Conservation (phyloP, 2,329 filamentous ascomycete genomes). For the Stagonosporopsis rhizophila region DNA sequence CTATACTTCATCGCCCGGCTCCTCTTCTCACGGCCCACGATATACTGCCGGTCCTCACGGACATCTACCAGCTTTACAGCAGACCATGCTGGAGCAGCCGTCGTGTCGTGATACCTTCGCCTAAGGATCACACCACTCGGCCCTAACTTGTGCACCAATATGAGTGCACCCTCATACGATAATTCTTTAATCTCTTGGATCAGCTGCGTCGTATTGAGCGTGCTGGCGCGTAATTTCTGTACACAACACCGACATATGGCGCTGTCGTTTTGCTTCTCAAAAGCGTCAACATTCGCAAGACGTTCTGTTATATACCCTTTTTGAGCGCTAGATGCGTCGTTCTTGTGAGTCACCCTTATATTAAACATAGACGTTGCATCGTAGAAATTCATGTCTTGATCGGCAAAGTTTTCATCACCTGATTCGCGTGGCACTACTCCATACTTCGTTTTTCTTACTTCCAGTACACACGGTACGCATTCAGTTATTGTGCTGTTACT, state of each 20-base stretch:
- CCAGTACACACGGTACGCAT: neutral
- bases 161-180: neutral
- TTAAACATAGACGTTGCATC: constrained; percentile 2
- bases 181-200: neutral
- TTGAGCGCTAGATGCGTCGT: constrained; percentile 3
- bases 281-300: neutral
- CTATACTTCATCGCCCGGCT: constrained; percentile 19
- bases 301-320: constrained; percentile 16
- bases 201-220: neutral
- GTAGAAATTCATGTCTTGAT: constrained; percentile 4
- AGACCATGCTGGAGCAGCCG: constrained; percentile 15
- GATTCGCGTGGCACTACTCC: neutral
- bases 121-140: constrained; percentile 1
- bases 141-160: neutral
- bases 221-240: neutral
- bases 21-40: neutral
- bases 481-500: neutral
- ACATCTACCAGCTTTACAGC: constrained; percentile 8
- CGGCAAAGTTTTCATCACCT: neutral
- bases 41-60: constrained; percentile 23
- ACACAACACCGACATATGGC: neutral
- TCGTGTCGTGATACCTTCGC: constrained; percentile 27
- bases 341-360: neutral
- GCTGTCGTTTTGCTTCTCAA: neutral
- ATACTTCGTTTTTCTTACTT: neutral